Evolutionary conservation across 805 yeast genomes (phyloP).

Genomic region (Wickerhamiella bombiphila): DNA sequence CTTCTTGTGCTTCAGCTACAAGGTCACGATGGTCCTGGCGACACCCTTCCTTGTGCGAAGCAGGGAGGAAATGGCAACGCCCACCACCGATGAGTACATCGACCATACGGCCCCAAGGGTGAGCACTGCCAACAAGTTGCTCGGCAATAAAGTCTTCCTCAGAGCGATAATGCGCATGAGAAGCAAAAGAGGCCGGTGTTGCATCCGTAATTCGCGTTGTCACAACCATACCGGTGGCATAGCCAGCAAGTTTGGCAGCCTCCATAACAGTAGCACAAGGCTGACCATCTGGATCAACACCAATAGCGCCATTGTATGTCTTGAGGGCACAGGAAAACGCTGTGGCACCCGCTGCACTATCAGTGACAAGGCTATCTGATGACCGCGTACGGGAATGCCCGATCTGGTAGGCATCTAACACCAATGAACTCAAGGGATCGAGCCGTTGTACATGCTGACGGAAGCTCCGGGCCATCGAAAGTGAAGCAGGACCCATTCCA

Average conservation of each 20-base stretch:
- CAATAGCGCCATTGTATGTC: constrained; percentile 82
- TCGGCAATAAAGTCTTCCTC: constrained; percentile 78
- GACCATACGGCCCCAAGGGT: constrained; percentile 72
- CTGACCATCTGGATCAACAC: constrained; percentile 48
- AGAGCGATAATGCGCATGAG: constrained; percentile 62
- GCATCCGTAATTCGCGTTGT: constrained; percentile 91
- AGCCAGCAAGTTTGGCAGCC: constrained; percentile 71
- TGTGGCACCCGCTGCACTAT: constrained; percentile 95
- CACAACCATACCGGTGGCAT: constrained; percentile 76
- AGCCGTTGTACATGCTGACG: constrained; percentile 40
- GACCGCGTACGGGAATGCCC: constrained; percentile 83
- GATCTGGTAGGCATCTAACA: constrained; percentile 52
- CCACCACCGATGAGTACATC: constrained; percentile 80
- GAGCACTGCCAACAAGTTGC: constrained; percentile 63
- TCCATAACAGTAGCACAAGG: constrained; percentile 86
- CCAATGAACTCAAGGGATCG: constrained; percentile 39
- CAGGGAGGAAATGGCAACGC: constrained; percentile 62
- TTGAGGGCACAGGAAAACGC: constrained; percentile 79
- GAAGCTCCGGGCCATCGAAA: constrained; percentile 65
- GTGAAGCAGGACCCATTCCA: constrained; percentile 90
- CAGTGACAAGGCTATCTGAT: constrained; percentile 63
- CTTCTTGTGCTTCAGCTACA: constrained; percentile 41
- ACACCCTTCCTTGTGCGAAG: constrained; percentile 39
- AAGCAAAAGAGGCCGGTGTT: constrained; percentile 78
- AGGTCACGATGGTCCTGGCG: constrained; percentile 59